Evolutionary conservation across 495 filamentous ascomycete species (phyloP), one percentile per base, ranked within the genome.

Genomic region (Talaromyces liani): DNA sequence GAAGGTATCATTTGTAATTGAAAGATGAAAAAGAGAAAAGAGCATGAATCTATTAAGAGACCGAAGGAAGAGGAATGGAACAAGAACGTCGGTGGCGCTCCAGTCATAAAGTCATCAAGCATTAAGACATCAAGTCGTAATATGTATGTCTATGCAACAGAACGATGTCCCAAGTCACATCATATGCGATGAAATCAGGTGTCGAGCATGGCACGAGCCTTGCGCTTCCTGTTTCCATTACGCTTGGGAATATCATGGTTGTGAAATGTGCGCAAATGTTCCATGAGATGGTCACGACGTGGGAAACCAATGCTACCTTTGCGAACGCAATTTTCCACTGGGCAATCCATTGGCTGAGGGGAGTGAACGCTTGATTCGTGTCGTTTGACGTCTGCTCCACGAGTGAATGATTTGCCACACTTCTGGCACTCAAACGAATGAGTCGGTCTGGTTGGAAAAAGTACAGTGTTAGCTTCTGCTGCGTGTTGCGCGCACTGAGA

Each of bases 181-280:
- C 29, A 24, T 39, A 59, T 36, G 27, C 3, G 27, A 56, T 56
- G 10, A 56, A 14, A n/a, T 27, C n/a, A 49, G 45, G 18, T 6
- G n/a, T 58, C 25, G 20, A 34, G 31, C 29, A 27, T 27, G 14
- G 54, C 27, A 22, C 6, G 18, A 60, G 62, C 55, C 63, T 53
- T 63, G 64, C 51, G 66, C 64, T 10, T 72, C 67, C 71, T 77
- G 20, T 68, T 63, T n/a, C 66, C 67, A 34, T 67, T 65, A 6
- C 76, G 76, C 70, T 82, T 82, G 5, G 79, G 80, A n/a, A 82
- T 72, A 56, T 78, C 74, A 45, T 80, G 69, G 47, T 82, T 77
- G 74, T 95, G 93, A 9, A 91, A 91, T 4, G 90, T 86, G 27
- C 91, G 85, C 22, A 93, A 73, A 71, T 97, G 93, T 74, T 97